phyloP scores from a whole-genome alignment of 345 rosid genomes.

The Gossypium sturtianum region DNA sequence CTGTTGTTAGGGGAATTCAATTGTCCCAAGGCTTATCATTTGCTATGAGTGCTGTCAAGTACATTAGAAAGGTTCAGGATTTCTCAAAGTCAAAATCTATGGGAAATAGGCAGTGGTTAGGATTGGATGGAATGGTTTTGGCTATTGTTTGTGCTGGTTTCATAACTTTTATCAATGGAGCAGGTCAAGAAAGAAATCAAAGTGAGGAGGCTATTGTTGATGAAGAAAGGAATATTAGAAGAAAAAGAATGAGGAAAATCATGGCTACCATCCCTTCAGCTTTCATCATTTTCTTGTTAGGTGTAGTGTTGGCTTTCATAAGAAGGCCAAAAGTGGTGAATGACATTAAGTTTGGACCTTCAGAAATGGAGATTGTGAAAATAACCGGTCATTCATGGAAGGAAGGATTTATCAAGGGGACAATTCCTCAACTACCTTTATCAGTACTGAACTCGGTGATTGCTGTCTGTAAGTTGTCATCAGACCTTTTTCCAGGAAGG shows the following conservation, averaged over 20 bases:
- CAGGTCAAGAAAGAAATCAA: constrained; percentile 39
- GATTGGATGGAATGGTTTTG: constrained; percentile 72
- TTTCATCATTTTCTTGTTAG: constrained; percentile 59
- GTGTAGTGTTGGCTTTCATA: constrained; percentile 56
- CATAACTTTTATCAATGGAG: constrained; percentile 52
- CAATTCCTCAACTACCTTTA: constrained; percentile 77
- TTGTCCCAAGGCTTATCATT: constrained; percentile 77
- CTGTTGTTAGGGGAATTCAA: constrained; percentile 84
- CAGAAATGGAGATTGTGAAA: constrained; percentile 39
- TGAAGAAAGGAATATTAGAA: constrained; percentile 25
- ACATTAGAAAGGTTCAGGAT: constrained; percentile 50
- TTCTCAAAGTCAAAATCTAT: constrained; percentile 59
- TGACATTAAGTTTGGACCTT: constrained; percentile 56
- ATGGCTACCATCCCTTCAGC: constrained; percentile 62
- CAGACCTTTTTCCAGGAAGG: constrained; percentile 72
- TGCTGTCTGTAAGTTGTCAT: constrained; percentile 72
- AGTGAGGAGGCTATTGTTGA: not conserved
- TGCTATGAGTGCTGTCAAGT: constrained; percentile 75
- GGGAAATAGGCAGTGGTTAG: constrained; percentile 64
- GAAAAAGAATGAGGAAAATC: constrained; percentile 29
- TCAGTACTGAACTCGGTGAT: constrained; percentile 77
- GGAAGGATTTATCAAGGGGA: constrained; percentile 72
- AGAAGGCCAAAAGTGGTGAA: constrained; percentile 46
- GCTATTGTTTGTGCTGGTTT: constrained; percentile 59
- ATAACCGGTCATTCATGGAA: constrained; percentile 60